Conservation (phyloP, 2,329 filamentous ascomycete genomes). For the Didymella pomorum region DNA sequence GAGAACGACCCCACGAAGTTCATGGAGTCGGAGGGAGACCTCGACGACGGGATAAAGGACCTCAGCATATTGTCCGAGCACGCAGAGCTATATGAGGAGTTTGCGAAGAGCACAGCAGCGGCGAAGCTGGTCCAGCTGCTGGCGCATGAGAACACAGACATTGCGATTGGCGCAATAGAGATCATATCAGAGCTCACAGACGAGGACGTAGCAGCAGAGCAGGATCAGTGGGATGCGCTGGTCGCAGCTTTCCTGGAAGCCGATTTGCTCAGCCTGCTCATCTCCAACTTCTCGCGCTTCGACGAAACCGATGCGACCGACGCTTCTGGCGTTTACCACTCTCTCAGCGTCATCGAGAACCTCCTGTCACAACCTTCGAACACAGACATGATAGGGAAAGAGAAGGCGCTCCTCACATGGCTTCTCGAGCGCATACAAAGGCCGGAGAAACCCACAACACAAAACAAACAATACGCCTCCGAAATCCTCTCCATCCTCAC, state of each 20-base stretch:
- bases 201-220: constrained; percentile 84
- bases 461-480: constrained; percentile 95
- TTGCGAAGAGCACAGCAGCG: constrained; percentile 76
- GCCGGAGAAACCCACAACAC: constrained; percentile 72
- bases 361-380: constrained; percentile 75
- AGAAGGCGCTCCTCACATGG: constrained; percentile 76
- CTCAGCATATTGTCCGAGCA: constrained; percentile 89
- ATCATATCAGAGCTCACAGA: constrained; percentile 91
- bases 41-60: constrained; percentile 83
- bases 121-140: constrained; percentile 80
- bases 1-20: constrained; percentile 82
- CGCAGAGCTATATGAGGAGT: constrained; percentile 80
- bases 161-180: constrained; percentile 89
- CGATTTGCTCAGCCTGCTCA: constrained; percentile 76
- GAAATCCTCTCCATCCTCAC: constrained; percentile 90
- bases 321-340: constrained; percentile 84
- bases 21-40: constrained; percentile 84
- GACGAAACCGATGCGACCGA: constrained; percentile 78
- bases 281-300: constrained; percentile 80
- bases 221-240: constrained; percentile 80
- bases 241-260: constrained; percentile 69
- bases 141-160: constrained; percentile 95
- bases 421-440: constrained; percentile 76
- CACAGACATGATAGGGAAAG: constrained; percentile 74
- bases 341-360: constrained; percentile 83